These are phyloP conservation scores for Neurospora sp. DNA, from an alignment of 495 filamentous ascomycete genomes.

Conservation along the genomic window DNA sequence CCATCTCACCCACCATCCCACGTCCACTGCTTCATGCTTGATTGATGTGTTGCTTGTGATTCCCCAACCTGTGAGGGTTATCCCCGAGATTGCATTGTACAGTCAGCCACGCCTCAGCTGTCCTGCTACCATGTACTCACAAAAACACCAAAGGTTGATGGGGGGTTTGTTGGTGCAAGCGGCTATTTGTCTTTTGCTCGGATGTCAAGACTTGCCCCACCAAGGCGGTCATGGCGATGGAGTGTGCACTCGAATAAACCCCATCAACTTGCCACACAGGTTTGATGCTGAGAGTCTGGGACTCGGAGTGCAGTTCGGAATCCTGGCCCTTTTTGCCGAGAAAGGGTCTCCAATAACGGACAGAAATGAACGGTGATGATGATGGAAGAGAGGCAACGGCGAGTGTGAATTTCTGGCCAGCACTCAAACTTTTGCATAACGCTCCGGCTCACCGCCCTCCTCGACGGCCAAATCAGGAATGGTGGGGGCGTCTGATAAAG, in stretches of 20 bases:
- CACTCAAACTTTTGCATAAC: constrained; percentile 10
- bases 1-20: background rate
- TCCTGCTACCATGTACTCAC: background rate
- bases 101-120: background rate
- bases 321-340: background rate
- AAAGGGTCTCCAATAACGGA: background rate
- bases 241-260: background rate
- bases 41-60: background rate
- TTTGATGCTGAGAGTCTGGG: background rate
- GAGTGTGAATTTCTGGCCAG: background rate
- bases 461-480: constrained; percentile 7
- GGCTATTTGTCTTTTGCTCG: too few relatives aligned
- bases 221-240: background rate
- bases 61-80: background rate
- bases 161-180: background rate
- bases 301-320: background rate
- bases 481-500: constrained; percentile 14
- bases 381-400: background rate
- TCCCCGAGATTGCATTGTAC: background rate
- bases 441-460: constrained; percentile 19
- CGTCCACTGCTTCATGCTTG: background rate
- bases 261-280: background rate
- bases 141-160: background rate
- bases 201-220: background rate
- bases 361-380: background rate